phyloP scores from a whole-genome alignment of 2,329 filamentous ascomycete species.

The Penicillium paneum region DNA sequence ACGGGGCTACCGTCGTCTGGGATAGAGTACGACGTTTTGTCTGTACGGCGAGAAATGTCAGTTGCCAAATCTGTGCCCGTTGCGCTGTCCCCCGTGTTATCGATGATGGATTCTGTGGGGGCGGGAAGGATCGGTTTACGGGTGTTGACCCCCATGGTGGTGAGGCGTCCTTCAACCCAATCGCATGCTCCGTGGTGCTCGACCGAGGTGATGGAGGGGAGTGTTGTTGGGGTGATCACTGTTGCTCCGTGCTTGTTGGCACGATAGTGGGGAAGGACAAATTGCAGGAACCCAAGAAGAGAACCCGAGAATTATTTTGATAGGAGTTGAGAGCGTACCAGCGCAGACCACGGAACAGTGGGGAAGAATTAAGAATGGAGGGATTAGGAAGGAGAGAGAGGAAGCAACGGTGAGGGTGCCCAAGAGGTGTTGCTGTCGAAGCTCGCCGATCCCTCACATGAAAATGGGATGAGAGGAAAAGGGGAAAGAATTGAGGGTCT shows the following conservation, averaged over 20 bases:
- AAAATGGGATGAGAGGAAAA: conserved; percentile 12
- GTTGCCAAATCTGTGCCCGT: conserved; percentile 49
- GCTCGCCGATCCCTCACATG: conserved; percentile 28
- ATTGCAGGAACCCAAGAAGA: conserved; percentile 9
- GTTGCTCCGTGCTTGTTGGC: conserved; percentile 20
- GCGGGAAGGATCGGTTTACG: conserved; percentile 50
- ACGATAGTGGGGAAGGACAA: conserved; percentile 14
- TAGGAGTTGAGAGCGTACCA: conserved; percentile 23
- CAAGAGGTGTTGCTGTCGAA: not conserved
- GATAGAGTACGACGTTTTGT: conserved; percentile 51
- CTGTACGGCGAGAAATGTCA: conserved; percentile 50
- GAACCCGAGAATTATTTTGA: conserved; percentile 3
- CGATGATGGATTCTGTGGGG: conserved; percentile 50
- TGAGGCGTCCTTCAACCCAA: conserved; percentile 30
- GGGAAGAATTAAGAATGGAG: conserved; percentile 7
- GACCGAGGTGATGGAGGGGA: conserved; percentile 9
- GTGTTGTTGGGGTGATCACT: conserved; percentile 17
- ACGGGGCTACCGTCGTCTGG: conserved; percentile 67
- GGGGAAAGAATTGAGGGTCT: conserved; percentile 2
- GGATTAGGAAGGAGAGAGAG: conserved; percentile 8
- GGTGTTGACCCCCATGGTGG: conserved; percentile 49
- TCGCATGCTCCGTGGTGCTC: conserved; percentile 34
- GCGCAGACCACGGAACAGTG: conserved; percentile 21
- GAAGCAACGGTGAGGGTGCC: conserved; percentile 3
- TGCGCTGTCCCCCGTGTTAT: conserved; percentile 40